A percentile compares a stretch with the other conserved stretches of the same genome.
These are phyloP conservation scores for Agrocybe chaxingu DNA, from an alignment of 768 basidiomycete genomes.

Conservation along the genomic window DNA sequence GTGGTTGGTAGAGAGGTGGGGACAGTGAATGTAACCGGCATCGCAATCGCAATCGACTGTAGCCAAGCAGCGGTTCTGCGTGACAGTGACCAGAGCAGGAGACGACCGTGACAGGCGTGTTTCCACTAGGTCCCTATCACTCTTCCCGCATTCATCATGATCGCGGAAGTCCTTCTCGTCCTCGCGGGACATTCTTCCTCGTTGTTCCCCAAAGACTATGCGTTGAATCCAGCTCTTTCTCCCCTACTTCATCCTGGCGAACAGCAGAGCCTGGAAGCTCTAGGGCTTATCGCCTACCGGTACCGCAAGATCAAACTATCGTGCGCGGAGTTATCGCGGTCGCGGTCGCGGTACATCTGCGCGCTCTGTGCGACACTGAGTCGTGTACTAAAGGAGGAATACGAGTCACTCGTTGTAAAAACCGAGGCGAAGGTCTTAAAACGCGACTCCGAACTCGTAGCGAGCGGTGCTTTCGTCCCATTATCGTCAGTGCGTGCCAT, in stretches of 20 bases:
- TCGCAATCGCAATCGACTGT: background rate
- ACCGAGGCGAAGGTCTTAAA: conserved; percentile 78
- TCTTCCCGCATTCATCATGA: conserved; percentile 46
- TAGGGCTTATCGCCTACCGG: conserved; percentile 70
- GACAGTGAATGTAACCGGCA: background rate
- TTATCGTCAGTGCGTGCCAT: conserved; percentile 79
- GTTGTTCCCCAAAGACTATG: conserved; percentile 63
- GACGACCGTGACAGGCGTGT: conserved; percentile 12
- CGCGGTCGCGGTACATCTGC: conserved; percentile 73
- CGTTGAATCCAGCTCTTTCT: conserved; percentile 58
- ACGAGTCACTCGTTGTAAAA: conserved; percentile 73
- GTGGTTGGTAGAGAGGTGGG: conserved; percentile 4
- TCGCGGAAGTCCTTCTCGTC: conserved; percentile 83
- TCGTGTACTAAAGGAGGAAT: conserved; percentile 74
- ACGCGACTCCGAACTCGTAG: conserved; percentile 74
- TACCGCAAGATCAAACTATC: conserved; percentile 71
- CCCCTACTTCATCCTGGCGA: conserved; percentile 88
- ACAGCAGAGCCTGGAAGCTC: conserved; percentile 75
- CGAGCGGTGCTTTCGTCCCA: conserved; percentile 80
- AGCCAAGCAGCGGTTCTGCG: conserved; percentile 1
- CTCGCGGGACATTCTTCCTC: conserved; percentile 88
- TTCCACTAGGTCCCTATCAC: conserved; percentile 6
- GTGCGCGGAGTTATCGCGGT: conserved; percentile 47
- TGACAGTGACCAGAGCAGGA: background rate
- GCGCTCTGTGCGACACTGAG: conserved; percentile 73